phyloP scores from a whole-genome alignment of 495 filamentous ascomycete species.

The Penicillium antarcticum region DNA sequence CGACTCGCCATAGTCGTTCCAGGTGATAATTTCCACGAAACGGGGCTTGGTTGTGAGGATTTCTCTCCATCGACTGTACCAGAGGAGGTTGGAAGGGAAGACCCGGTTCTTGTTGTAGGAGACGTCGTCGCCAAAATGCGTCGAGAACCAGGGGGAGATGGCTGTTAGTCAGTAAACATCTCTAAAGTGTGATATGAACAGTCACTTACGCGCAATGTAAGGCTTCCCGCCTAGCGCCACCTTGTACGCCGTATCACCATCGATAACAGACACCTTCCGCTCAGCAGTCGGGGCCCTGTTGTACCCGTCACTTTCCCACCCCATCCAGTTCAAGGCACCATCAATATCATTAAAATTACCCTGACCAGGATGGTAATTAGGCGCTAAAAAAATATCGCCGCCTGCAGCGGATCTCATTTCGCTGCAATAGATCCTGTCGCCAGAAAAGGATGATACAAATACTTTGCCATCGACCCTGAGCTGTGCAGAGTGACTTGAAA shows the following conservation, averaged over 20 bases:
- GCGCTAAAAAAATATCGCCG: constrained; percentile 50
- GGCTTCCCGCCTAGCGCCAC: constrained; percentile 48
- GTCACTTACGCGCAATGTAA: constrained; percentile 49
- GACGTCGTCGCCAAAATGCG: constrained; percentile 47
- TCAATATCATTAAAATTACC: constrained; percentile 39
- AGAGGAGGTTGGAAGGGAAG: constrained; percentile 53
- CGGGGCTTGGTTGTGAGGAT: constrained; percentile 49
- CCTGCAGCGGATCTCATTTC: constrained; percentile 44
- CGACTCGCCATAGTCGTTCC: constrained; percentile 71
- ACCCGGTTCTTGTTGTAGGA: constrained; percentile 60
- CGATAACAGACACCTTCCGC: constrained; percentile 39
- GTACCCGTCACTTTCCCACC: constrained; percentile 52
- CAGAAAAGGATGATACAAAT: constrained; percentile 53
- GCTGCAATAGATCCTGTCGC: constrained; percentile 48
- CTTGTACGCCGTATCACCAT: constrained; percentile 47
- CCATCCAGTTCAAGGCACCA: constrained; percentile 59
- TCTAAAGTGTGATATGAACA: background rate
- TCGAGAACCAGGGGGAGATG: constrained; percentile 43
- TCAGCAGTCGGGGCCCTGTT: constrained; percentile 50
- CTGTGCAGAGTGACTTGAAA: constrained; percentile 45
- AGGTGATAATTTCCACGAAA: constrained; percentile 63
- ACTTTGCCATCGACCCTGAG: constrained; percentile 53
- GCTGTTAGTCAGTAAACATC: constrained; percentile 19
- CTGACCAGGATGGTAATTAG: constrained; percentile 49
- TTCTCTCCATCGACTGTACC: constrained; percentile 56